Base-by-base conservation (phyloP, 768 basidiomycete species). In the Pleurotus sapidus region DNA sequence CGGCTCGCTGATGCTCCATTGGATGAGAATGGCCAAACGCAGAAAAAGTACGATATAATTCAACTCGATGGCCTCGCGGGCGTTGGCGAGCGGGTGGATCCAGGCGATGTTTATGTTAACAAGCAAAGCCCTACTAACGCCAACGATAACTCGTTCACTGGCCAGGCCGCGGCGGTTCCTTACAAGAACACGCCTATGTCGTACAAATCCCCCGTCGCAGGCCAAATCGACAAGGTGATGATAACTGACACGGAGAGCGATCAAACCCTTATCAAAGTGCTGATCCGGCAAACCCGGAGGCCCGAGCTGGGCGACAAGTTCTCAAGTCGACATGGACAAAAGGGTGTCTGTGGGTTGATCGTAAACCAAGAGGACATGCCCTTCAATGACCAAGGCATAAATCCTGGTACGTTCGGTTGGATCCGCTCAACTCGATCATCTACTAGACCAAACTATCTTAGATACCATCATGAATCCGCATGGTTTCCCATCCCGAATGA, bases 401-500 rank as follows among this genome's bases (percentile, higher is more conserved):
- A 83, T 65, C 95, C 93, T 48, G 92, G 92, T 91, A 72, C 59
- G 80, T 70, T 43, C 57, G 51, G 51, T 54, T 54, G 38, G 51
- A 59, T 53, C 45, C 50, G 20, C 54, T 20, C n/a, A n/a, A 30
- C 57, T 45, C 49, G 49, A 42, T 57, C 42, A 54, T 37, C 40
- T 57, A 42, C 57, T 38, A 30, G 18, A 60, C 46, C 37, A 57
- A 37, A 60, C 24, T 47, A 64, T 50, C 48, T 51, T 63, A 89
- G 96, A 99, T 72, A 93, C 95, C 15, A 97, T 99, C 76, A 98
- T 99, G 96, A 99, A 99, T 70, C 97, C 97, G 3, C 97, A 99
- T 73, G 97, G 97, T 67, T 98, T 99, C 80, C 97, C 97, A 4
- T 96, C 93, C 57, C 91, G 96, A 55, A 98, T 95, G 95, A 99